These are phyloP conservation scores for Hymenoscyphus scutula DNA, from an alignment of 2,329 filamentous ascomycete species.

Conservation along the genomic window DNA sequence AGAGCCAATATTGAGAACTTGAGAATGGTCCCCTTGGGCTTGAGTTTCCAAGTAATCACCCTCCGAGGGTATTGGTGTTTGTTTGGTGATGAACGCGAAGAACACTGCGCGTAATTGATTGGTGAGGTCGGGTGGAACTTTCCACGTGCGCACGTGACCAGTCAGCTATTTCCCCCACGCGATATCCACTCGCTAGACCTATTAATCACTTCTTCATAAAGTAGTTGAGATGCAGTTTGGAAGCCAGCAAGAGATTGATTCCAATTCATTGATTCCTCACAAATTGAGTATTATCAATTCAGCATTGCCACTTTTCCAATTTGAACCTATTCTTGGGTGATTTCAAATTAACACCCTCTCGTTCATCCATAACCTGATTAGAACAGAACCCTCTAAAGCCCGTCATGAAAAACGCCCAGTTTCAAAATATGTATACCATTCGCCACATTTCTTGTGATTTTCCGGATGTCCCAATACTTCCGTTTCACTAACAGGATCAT, in stretches of 20 bases:
- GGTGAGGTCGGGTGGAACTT: too few relatives aligned
- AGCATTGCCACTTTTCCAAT: not conserved
- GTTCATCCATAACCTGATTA: not conserved
- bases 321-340: not conserved
- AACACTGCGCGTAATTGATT: not conserved
- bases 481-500: not conserved
- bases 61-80: not conserved
- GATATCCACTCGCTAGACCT: not conserved
- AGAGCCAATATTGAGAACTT: not conserved
- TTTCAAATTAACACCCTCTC: not conserved
- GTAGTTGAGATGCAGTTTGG: not conserved
- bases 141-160: too few relatives aligned
- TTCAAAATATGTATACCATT: not conserved
- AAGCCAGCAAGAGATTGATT: not conserved
- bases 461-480: not conserved
- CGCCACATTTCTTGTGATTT: not conserved
- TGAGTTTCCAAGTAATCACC: not conserved
- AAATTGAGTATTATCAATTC: not conserved
- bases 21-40: not conserved
- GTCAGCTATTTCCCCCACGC: too few relatives aligned
- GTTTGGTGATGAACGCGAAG: not conserved
- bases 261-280: not conserved
- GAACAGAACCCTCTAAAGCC: not conserved
- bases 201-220: not conserved
- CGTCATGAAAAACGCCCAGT: not conserved